phyloP scores from a whole-genome alignment of 805 yeast species.

The Metschnikowia lunata region DNA sequence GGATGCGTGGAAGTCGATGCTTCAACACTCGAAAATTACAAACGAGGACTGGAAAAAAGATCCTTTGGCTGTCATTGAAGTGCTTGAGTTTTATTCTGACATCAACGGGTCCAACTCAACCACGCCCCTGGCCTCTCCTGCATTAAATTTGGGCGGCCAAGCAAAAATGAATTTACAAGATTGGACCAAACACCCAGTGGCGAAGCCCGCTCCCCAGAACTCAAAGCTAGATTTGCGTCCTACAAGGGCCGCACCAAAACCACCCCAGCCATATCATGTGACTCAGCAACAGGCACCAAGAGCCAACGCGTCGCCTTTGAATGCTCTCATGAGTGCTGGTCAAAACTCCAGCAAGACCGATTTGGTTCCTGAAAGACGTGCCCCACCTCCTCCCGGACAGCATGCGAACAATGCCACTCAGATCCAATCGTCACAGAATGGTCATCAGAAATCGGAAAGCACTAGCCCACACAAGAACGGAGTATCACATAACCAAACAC shows the following conservation, averaged over 20 bases:
- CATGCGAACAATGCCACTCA: background rate
- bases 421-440: background rate
- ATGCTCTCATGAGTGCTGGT: constrained; percentile 26
- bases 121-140: constrained; percentile 27
- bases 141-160: constrained; percentile 15
- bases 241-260: constrained; percentile 39
- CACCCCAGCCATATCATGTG: constrained; percentile 40
- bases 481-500: constrained; percentile 14
- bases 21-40: constrained; percentile 56
- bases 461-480: constrained; percentile 1
- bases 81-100: constrained; percentile 51
- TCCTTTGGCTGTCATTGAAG: constrained; percentile 62
- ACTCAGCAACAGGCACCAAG: constrained; percentile 10
- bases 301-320: constrained; percentile 28
- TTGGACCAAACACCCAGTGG: constrained; percentile 36
- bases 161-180: constrained; percentile 34
- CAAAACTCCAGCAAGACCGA: constrained; percentile 15
- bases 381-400: constrained; percentile 50
- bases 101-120: constrained; percentile 39
- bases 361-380: constrained; percentile 48
- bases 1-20: constrained; percentile 52
- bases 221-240: constrained; percentile 26
- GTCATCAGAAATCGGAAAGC: background rate
- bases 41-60: constrained; percentile 60
- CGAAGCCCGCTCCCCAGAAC: constrained; percentile 7